Base-by-base conservation (phyloP, 2,329 filamentous ascomycete species). In the Botrytis paeoniae region DNA sequence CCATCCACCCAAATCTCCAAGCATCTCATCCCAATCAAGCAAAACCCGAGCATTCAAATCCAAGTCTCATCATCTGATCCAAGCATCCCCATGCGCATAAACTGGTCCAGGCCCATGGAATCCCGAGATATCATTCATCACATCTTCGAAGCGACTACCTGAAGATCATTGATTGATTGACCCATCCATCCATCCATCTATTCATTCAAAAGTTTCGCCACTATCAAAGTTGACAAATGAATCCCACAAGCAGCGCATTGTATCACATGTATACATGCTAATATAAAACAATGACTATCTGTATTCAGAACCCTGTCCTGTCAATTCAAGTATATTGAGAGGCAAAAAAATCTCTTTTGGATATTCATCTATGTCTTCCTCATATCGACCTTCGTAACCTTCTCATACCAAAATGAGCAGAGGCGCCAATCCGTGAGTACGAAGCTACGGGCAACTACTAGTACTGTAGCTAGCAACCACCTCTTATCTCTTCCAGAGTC, bases 251-350 rank as follows among this genome's bases (percentile, higher is more conserved):
- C 16, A 1, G n/a, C 29, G 35, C 18, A 32, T 41, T 22, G 16
- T 37, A 41, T 32, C 37, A 57, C 39, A 25, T 32, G n/a, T 22
- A 66, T 29, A 39, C 3, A 57, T 29, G 3, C 51, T 14, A 54
- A 16, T 39, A 66, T 25, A 66, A 20, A n/a, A 22, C 8, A n/a
- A 18, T 29, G 39, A n/a, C n/a, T 29, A 54, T 54, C 25, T 39
- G 45, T 35, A 54, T 66, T 66, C 25, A 48, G 45, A 9, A 25
- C 16, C 64, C 25, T 39, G 22, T 57, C 48, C 48, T 32, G 29
- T 37, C 39, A 22, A 66, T 72, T 54, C 48, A 61, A 72, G 32
- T 39, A 61, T 37, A 60, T 39, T 72, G 37, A 32, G n/a, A n/a
- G 51, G n/a, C 18, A 57, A 37, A 39, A 37, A 22, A 59, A 43